Conservation (phyloP, 805 yeast species). For the Metschnikowia gelsemii region DNA sequence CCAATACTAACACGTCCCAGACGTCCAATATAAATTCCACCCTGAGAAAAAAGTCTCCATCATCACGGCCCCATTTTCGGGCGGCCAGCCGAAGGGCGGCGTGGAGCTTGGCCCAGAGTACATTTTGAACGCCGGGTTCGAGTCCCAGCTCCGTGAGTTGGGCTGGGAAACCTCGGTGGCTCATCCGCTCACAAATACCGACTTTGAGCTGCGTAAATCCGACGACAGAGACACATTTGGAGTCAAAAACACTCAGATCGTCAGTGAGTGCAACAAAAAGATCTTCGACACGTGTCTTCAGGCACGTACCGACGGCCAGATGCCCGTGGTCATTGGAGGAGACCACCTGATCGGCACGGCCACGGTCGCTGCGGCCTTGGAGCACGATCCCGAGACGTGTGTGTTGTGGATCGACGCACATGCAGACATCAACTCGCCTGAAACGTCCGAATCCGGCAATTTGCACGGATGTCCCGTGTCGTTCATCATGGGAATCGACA, state of each 20-base stretch:
- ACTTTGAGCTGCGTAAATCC: constrained; percentile 44
- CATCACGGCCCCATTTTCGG: constrained; percentile 88
- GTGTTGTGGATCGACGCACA: constrained; percentile 97
- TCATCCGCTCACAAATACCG: constrained; percentile 53
- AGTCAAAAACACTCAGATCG: constrained; percentile 72
- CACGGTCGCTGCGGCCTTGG: constrained; percentile 81
- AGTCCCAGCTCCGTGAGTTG: constrained; percentile 56
- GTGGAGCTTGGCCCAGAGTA: constrained; percentile 93
- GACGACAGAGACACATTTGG: constrained; percentile 50
- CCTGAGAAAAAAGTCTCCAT: constrained; percentile 59
- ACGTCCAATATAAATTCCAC: constrained; percentile 50
- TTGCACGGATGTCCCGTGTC: constrained; percentile 96
- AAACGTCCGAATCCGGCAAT: constrained; percentile 81
- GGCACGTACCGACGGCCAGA: constrained; percentile 45
- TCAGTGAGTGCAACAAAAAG: constrained; percentile 64
- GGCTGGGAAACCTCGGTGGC: constrained; percentile 67
- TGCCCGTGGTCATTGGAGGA: constrained; percentile 91
- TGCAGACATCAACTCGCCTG: constrained; percentile 92
- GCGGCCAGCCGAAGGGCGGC: constrained; percentile 93
- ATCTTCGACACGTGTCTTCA: constrained; percentile 60
- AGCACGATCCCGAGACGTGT: constrained; percentile 81
- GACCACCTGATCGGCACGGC: constrained; percentile 97
- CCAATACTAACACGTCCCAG: constrained; percentile 19
- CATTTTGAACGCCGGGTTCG: constrained; percentile 69
- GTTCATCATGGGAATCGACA: constrained; percentile 80